These are phyloP conservation scores for Suaeda aralocaspica DNA, from an alignment of 148 eudicot species.

Conservation along the genomic window DNA sequence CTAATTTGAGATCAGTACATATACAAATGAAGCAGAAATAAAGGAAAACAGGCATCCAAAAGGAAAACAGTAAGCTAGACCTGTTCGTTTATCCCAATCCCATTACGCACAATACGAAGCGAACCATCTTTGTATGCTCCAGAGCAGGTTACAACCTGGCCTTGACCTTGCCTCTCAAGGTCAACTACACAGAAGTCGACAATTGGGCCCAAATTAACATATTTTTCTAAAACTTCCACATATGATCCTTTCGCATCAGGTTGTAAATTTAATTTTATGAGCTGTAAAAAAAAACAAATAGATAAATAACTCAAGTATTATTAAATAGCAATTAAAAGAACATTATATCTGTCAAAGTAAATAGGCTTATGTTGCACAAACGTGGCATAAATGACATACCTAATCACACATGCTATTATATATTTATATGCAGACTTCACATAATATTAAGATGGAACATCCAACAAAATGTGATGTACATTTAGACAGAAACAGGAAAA, in stretches of 20 bases:
- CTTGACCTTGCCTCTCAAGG: conserved; percentile 98
- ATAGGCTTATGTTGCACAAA: neutral
- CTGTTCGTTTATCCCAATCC: conserved; percentile 98
- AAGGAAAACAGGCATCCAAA: neutral
- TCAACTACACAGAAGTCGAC: conserved; percentile 98
- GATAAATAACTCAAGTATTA: conserved; percentile 25
- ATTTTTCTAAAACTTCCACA: conserved; percentile 89
- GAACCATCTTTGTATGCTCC: conserved; percentile 99
- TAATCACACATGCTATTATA: too few relatives aligned
- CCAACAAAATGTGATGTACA: neutral
- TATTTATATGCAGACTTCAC: too few relatives aligned
- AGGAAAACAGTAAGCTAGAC: conserved; percentile 28
- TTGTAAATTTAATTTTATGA: conserved; percentile 80
- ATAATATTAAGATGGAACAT: too few relatives aligned
- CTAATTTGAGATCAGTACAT: conserved; percentile 8
- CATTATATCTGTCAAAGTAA: conserved; percentile 3
- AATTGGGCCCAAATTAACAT: conserved; percentile 93
- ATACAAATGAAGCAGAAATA: neutral
- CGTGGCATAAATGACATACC: neutral
- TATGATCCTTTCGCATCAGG: conserved; percentile 96
- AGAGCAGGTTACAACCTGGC: conserved; percentile 98
- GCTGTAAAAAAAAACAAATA: conserved; percentile 64
- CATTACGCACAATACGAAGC: conserved; percentile 92
- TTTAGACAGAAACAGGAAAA: neutral
- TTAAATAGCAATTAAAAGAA: neutral